Evolutionary conservation across 441 rosid species (phyloP).

Genomic region (Croton setiger): DNA sequence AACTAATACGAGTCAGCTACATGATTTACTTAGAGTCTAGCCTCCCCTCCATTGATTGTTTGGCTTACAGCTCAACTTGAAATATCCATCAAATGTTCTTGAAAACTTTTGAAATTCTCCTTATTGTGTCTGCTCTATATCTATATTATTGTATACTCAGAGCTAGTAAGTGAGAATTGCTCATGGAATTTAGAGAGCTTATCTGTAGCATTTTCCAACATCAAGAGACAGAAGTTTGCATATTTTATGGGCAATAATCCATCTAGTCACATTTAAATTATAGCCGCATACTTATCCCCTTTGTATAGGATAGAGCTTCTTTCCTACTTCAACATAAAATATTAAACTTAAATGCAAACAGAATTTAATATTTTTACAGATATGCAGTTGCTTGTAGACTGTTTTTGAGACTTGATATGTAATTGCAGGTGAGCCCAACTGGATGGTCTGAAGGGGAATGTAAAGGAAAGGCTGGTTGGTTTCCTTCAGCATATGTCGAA

Average conservation of each 20-base stretch:
- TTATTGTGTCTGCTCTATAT: too few relatives aligned
- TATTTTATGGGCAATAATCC: background rate
- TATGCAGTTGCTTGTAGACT: background rate
- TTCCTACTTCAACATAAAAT: background rate
- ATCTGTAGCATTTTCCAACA: background rate
- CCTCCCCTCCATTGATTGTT: background rate
- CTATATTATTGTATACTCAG: background rate
- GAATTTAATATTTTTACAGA: background rate
- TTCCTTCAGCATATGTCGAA: slow-evolving; percentile 66
- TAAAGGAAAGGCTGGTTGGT: slow-evolving; percentile 87
- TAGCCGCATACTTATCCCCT: background rate
- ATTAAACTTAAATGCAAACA: background rate
- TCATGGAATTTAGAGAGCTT: background rate
- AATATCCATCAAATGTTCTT: background rate
- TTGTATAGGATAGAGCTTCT: background rate
- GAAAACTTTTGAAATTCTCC: background rate
- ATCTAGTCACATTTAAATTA: background rate
- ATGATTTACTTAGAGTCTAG: background rate
- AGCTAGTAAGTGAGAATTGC: background rate
- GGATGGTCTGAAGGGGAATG: slow-evolving; percentile 98
- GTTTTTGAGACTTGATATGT: slow-evolving; percentile 5
- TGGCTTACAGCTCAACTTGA: background rate
- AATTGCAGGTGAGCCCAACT: slow-evolving; percentile 53
- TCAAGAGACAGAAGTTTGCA: background rate
- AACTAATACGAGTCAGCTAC: background rate